These are phyloP conservation scores for Acacia pycnantha DNA, from an alignment of 331 rosid species.

Conservation along the genomic window DNA sequence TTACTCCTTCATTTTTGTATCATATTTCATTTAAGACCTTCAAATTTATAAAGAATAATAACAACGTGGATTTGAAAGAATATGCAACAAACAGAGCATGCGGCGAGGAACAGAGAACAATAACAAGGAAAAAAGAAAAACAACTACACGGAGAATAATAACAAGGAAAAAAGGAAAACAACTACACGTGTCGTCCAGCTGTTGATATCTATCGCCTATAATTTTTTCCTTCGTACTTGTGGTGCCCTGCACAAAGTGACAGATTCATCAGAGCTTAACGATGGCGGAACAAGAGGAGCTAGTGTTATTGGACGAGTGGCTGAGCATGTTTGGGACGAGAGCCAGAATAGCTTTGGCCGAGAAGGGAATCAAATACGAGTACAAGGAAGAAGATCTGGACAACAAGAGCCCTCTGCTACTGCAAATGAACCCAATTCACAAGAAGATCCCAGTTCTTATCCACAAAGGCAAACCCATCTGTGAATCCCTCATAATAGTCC, in stretches of 20 bases:
- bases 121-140: not conserved
- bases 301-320: not conserved
- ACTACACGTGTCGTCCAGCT: no score
- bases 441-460: conserved; percentile 44
- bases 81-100: no score
- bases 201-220: not conserved
- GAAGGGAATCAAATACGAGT: conserved; percentile 34
- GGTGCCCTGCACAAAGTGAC: not conserved
- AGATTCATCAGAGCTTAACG: not conserved
- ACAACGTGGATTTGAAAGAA: not conserved
- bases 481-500: conserved; percentile 37
- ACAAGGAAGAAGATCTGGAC: conserved; percentile 25
- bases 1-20: no score
- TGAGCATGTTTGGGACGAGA: conserved; percentile 37
- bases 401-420: conserved; percentile 34
- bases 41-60: no score
- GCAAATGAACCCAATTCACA: conserved; percentile 34
- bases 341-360: conserved; percentile 30
- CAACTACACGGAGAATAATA: not conserved
- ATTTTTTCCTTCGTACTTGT: not conserved
- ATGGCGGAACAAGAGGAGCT: not conserved
- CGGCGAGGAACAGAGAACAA: not conserved
- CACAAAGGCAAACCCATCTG: conserved; percentile 37
- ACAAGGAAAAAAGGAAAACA: not conserved
- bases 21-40: no score